Evolutionary conservation across 2,329 filamentous ascomycete genomes (phyloP), one percentile per base, ranked within the genome.

Genomic region (Botrytis squamosa): DNA sequence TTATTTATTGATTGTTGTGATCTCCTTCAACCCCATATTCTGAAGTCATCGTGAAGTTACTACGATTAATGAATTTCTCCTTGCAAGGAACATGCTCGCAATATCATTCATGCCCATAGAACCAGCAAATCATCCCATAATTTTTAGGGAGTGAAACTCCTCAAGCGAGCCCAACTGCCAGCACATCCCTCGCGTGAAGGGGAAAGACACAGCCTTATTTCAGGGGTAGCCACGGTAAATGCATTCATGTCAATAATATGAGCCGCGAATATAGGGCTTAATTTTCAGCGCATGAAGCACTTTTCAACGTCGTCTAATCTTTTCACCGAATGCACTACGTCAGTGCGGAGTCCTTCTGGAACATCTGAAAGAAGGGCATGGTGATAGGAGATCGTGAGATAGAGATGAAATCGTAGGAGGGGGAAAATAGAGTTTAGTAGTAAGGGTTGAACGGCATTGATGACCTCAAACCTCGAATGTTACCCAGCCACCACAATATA

Each of bases 101-200:
- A 16, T 40, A 18, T 6, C 9, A 55, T 60, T 72, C 29, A 69
- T 72, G 71, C 71, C 40, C 71, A 66, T 57, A 38, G 20, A 33
- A 16, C 25, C 59, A 63, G 18, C 70, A 71, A 46, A 55, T 42
- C 29, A 57, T 57, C 29, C 33, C 36, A 72, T 60, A 52, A 60
- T 60, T 49, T 49, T 38, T 33, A 68, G 49, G 29, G 36, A 40
- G 25, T 42, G 38, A 57, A 57, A 57, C 36, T 36, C 9, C n/a
- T 57, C 25, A 42, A 69, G 38, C 52, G 40, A 72, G 33, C 52
- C 71, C 33, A 29, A 69, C 12, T 38, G 25, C 71, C 71, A 68
- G 71, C 71, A 72, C 64, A 68, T 60, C n/a, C 71, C 71, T 72
- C 64, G 49, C n/a, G 57, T 46, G 40, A 49, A 42, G 12, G 10